Percentiles rank a stretch among this genome's conserved stretches.
Evolutionary conservation across 1,284 basidiomycete genomes (phyloP).

Genomic region (Tilletia walkeri): DNA sequence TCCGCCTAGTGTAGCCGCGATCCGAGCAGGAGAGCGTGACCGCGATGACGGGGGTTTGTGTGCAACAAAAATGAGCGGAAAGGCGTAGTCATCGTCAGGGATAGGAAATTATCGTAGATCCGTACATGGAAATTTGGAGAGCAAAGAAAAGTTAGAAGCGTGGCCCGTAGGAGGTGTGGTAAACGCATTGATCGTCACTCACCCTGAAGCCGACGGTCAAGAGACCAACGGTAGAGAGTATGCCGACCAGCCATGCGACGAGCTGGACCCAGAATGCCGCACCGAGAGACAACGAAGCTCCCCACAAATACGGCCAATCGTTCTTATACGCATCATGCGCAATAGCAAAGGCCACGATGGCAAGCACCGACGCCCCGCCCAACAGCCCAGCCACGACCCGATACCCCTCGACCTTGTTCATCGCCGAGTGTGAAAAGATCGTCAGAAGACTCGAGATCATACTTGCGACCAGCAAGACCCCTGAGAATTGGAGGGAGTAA

Average conservation of each 20-base stretch:
- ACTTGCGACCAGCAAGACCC: neutral
- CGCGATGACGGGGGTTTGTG: no score
- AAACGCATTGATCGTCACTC: neutral
- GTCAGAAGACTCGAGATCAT: conserved; percentile 3
- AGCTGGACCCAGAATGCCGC: neutral
- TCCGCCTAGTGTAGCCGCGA: neutral
- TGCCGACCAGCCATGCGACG: conserved; percentile 4
- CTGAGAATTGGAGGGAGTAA: conserved; percentile 10
- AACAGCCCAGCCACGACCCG: neutral
- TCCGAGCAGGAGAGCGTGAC: neutral
- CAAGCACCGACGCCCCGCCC: neutral
- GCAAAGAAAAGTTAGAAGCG: neutral
- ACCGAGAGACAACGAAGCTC: neutral
- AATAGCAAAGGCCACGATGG: conserved; percentile 6
- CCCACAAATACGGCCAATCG: conserved; percentile 2
- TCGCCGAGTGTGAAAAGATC: neutral
- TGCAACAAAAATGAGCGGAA: no score
- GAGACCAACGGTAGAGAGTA: neutral
- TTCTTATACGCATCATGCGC: conserved; percentile 11
- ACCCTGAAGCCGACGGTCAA: neutral
- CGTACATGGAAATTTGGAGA: neutral
- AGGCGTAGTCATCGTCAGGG: no score
- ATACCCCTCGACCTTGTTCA: conserved; percentile 16
- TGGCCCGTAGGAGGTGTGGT: no score
- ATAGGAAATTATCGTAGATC: neutral